Conservation (phyloP, 2,329 filamentous ascomycete species). For the Fusarium torreyae region DNA sequence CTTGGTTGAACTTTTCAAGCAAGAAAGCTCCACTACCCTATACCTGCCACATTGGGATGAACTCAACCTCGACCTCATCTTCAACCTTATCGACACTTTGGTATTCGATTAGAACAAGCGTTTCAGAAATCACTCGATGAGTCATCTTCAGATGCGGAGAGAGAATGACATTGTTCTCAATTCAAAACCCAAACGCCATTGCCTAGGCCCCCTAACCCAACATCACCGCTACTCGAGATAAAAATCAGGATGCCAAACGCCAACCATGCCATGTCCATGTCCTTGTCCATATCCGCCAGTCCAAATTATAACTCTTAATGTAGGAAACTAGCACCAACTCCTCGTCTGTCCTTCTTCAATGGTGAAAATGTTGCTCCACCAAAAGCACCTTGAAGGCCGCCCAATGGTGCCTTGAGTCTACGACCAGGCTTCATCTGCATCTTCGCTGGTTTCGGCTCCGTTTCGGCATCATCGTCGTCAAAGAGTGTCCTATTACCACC, state of each 20-base stretch:
- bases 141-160: background rate
- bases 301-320: constrained; percentile 51
- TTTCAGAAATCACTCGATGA: no score
- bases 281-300: background rate
- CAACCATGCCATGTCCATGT: constrained; percentile 30
- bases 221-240: constrained; percentile 3
- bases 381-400: constrained; percentile 63
- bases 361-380: constrained; percentile 75
- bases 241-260: constrained; percentile 35
- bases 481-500: constrained; percentile 77
- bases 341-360: constrained; percentile 78
- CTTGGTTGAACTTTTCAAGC: background rate
- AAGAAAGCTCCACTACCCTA: constrained; percentile 12
- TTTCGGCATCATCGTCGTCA: constrained; percentile 74
- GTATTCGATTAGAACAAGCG: no score
- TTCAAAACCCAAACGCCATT: constrained; percentile 24
- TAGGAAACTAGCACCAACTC: constrained; percentile 73
- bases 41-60: background rate
- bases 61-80: background rate
- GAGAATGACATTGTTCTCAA: background rate
- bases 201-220: background rate
- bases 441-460: constrained; percentile 53
- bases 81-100: background rate
- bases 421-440: constrained; percentile 49
- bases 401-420: constrained; percentile 57